These are phyloP conservation scores for Colletotrichum sp. DNA, from an alignment of 2,329 filamentous ascomycete genomes.

Conservation along the genomic window DNA sequence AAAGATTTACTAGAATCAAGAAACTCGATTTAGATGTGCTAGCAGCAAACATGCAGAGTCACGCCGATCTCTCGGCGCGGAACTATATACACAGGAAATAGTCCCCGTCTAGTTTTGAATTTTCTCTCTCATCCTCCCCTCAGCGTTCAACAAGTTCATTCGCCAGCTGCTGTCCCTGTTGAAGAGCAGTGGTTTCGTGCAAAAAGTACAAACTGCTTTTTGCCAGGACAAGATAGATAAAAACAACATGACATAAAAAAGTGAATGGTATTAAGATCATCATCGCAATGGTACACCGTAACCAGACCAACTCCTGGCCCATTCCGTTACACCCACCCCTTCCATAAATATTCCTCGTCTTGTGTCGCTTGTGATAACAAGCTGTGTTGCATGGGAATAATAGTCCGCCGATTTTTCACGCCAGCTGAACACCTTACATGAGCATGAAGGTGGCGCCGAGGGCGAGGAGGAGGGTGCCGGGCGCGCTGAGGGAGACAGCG, in stretches of 20 bases:
- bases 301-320: slow-evolving; percentile 4
- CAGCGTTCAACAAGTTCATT: neutral
- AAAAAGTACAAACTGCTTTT: neutral
- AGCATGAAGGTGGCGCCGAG: slow-evolving; percentile 50
- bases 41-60: neutral
- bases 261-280: slow-evolving; percentile 22
- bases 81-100: neutral
- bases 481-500: slow-evolving; percentile 39
- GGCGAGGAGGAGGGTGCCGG: slow-evolving; percentile 47
- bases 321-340: neutral
- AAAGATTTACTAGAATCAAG: neutral
- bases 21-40: slow-evolving; percentile 14
- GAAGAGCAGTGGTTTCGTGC: neutral
- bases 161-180: neutral
- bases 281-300: slow-evolving; percentile 11
- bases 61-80: neutral
- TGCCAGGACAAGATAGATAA: neutral
- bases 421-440: slow-evolving; percentile 24
- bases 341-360: neutral
- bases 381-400: neutral
- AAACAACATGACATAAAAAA: slow-evolving; percentile 6
- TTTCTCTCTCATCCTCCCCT: neutral
- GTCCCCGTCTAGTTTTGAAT: neutral
- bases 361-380: neutral
- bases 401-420: neutral